These are phyloP conservation scores for Agrocybe chaxingu DNA, from an alignment of 768 basidiomycete species.

Conservation along the genomic window DNA sequence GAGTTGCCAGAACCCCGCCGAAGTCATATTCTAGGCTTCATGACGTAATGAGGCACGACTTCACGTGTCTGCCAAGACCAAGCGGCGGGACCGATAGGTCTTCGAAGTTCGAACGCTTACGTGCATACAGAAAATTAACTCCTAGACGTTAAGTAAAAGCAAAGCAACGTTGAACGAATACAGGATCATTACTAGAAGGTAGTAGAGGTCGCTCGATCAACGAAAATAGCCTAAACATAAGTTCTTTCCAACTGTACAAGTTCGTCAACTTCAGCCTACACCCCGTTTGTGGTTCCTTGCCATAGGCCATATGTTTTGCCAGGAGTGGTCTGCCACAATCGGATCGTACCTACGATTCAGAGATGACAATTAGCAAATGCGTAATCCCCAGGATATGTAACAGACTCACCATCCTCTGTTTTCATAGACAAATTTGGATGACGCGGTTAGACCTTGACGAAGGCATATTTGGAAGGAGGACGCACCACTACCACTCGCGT, in stretches of 20 bases:
- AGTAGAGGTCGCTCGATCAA: constrained; percentile 16
- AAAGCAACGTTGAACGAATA: neutral
- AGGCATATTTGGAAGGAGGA: constrained; percentile 15
- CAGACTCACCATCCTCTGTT: constrained; percentile 68
- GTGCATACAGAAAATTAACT: neutral
- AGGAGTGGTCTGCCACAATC: constrained; percentile 96
- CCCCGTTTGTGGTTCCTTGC: constrained; percentile 49
- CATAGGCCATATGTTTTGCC: constrained; percentile 91
- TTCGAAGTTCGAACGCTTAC: neutral
- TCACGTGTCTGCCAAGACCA: no score
- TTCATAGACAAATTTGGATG: constrained; percentile 6
- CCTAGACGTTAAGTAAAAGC: neutral
- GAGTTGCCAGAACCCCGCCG: neutral
- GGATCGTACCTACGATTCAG: constrained; percentile 70
- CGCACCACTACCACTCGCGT: constrained; percentile 94
- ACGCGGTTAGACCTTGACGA: constrained; percentile 11
- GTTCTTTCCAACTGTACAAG: constrained; percentile 16
- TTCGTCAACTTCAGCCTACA: constrained; percentile 24
- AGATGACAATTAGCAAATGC: constrained; percentile 7
- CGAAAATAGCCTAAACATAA: constrained; percentile 19
- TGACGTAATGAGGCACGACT: neutral
- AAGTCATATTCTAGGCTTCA: neutral
- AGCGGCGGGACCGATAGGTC: no score
- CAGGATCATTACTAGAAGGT: constrained; percentile 15
- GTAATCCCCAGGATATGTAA: neutral